A percentile compares a stretch with the other conserved stretches of the same genome.
Evolutionary conservation across 257 asterid genomes (phyloP).

Genomic region (Solanum peruvianum): DNA sequence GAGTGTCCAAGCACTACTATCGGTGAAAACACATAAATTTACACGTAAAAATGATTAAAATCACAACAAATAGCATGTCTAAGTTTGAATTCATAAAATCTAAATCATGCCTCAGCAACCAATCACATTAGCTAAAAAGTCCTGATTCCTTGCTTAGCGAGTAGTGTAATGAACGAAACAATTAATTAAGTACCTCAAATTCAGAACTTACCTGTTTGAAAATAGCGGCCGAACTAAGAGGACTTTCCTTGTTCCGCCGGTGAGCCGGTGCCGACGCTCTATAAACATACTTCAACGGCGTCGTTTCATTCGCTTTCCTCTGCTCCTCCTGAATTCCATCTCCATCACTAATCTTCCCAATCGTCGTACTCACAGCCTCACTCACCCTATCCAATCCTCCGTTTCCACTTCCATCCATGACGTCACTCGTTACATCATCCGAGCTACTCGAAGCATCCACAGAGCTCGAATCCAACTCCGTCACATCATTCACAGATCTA

Average conservation of each 20-base stretch:
- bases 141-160: neutral
- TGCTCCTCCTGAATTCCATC: constrained; percentile 14
- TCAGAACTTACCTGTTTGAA: constrained; percentile 58
- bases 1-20: neutral
- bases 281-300: constrained; percentile 34
- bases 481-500: neutral
- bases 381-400: constrained; percentile 7
- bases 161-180: neutral
- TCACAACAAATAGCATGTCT: neutral
- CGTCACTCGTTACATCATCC: neutral
- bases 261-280: constrained; percentile 91
- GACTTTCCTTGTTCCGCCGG: constrained; percentile 75
- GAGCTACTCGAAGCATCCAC: neutral
- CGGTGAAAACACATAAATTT: neutral
- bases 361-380: neutral
- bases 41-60: neutral
- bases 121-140: neutral
- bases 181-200: neutral
- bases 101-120: neutral
- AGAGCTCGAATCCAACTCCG: constrained; percentile 5
- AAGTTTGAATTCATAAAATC: neutral
- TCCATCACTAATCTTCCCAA: constrained; percentile 10
- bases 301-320: constrained; percentile 16
- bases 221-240: constrained; percentile 92
- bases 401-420: neutral